phyloP scores from a whole-genome alignment of 2,329 filamentous ascomycete genomes.

The Tolypocladium paradoxum region DNA sequence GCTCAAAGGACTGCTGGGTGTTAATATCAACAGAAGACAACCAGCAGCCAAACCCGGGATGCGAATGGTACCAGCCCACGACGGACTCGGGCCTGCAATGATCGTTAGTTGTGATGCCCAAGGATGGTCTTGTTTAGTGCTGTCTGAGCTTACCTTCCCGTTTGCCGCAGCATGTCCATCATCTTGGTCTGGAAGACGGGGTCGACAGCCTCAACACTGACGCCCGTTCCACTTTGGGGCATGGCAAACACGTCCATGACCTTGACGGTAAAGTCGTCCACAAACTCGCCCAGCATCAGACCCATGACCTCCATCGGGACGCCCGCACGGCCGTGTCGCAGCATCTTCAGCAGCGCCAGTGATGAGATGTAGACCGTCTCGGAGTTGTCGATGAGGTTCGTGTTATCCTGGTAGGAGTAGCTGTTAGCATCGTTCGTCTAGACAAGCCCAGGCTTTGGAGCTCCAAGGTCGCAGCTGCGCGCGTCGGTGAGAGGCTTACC shows the following conservation, averaged over 20 bases:
- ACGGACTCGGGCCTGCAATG: constrained; percentile 75
- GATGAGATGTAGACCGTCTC: constrained; percentile 99
- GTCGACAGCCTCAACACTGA: constrained; percentile 96
- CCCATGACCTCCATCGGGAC: constrained; percentile 99
- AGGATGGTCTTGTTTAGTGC: constrained; percentile 1
- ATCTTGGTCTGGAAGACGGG: constrained; percentile 99
- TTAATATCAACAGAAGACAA: constrained; percentile 98
- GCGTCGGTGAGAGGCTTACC: constrained; percentile 18
- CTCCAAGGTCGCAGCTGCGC: neutral
- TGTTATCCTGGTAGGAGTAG: constrained; percentile 57
- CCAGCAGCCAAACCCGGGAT: constrained; percentile 99
- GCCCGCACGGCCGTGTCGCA: constrained; percentile 91
- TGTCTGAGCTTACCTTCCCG: constrained; percentile 59
- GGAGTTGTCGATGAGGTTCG: constrained; percentile 92
- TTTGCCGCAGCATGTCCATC: constrained; percentile 99
- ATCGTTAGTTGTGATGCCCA: constrained; percentile 5
- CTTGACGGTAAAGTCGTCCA: constrained; percentile 96
- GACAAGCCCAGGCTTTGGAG: neutral
- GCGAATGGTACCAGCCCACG: constrained; percentile 98
- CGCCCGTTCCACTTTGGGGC: constrained; percentile 96
- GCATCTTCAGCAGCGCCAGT: constrained; percentile 93
- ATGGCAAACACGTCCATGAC: constrained; percentile 99
- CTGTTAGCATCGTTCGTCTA: neutral
- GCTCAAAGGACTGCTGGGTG: constrained; percentile 99
- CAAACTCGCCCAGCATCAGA: constrained; percentile 96